Evolutionary conservation across 345 rosid species (phyloP).

Genomic region (Populus davidiana): DNA sequence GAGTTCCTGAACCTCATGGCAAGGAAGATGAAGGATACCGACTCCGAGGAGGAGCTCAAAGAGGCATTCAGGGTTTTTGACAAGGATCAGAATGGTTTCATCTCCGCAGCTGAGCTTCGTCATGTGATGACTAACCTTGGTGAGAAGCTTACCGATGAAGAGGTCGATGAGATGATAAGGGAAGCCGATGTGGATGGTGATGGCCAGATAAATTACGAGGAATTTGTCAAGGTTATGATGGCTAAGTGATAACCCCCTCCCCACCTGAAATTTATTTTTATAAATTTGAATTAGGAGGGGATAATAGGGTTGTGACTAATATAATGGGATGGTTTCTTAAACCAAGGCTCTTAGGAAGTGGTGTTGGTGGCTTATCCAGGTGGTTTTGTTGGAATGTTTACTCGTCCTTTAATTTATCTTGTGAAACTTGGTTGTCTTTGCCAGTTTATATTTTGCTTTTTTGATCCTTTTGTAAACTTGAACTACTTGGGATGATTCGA

Average conservation of each 20-base stretch:
- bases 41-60: conserved; percentile 59
- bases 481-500: background rate
- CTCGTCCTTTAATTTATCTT: background rate
- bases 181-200: conserved; percentile 60
- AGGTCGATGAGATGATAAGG: conserved; percentile 56
- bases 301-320: background rate
- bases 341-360: background rate
- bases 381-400: background rate
- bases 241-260: conserved; percentile 36
- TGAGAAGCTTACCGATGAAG: conserved; percentile 53
- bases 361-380: background rate
- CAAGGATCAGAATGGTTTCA: conserved; percentile 51
- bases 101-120: conserved; percentile 55
- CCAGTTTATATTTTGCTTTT: background rate
- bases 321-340: background rate
- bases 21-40: conserved; percentile 59
- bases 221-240: conserved; percentile 61
- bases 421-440: background rate
- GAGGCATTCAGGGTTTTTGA: conserved; percentile 57
- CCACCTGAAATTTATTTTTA: background rate
- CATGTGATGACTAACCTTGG: conserved; percentile 61
- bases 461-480: background rate
- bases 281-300: background rate
- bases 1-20: conserved; percentile 63
- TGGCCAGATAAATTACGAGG: conserved; percentile 60